phyloP scores from a whole-genome alignment of 1,284 basidiomycete genomes.

The Athelia psychrophila region DNA sequence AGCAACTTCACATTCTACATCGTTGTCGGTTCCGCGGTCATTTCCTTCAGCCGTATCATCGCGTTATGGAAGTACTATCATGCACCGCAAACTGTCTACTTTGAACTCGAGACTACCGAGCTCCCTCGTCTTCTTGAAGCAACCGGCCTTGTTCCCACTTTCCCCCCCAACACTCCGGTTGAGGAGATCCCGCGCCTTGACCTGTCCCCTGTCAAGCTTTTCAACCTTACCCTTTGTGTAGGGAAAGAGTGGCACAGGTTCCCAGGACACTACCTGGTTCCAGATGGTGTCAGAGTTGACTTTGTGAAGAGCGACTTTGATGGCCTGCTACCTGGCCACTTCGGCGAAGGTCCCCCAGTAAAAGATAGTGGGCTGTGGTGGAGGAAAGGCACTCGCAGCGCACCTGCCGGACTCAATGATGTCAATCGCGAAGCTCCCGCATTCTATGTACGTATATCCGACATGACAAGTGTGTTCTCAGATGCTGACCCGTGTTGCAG shows the following conservation, averaged over 20 bases:
- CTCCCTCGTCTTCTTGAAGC: constrained; percentile 77
- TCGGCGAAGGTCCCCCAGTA: constrained; percentile 33
- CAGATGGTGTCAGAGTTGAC: constrained; percentile 77
- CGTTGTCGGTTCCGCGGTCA: constrained; percentile 57
- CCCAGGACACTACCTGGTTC: constrained; percentile 88
- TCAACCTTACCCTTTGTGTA: constrained; percentile 82
- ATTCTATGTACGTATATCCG: constrained; percentile 80
- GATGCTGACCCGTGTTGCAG: constrained; percentile 37
- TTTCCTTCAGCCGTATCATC: constrained; percentile 79
- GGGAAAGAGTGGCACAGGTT: constrained; percentile 98
- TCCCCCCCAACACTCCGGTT: constrained; percentile 36
- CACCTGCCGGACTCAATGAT: constrained; percentile 81
- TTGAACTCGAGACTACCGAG: constrained; percentile 75
- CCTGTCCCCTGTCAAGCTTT: constrained; percentile 63
- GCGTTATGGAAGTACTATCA: constrained; percentile 91
- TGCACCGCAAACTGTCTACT: constrained; percentile 77
- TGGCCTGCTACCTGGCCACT: constrained; percentile 88
- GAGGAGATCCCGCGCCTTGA: constrained; percentile 65
- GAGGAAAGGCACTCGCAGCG: constrained; percentile 62
- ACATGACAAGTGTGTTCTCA: too few relatives aligned
- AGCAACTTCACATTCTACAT: constrained; percentile 72
- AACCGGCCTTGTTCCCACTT: constrained; percentile 60
- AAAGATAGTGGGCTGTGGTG: constrained; percentile 41
- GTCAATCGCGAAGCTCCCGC: constrained; percentile 78
- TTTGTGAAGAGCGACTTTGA: constrained; percentile 91